Conservation (phyloP, 768 basidiomycete genomes). For the Punctularia strigosozonata region DNA sequence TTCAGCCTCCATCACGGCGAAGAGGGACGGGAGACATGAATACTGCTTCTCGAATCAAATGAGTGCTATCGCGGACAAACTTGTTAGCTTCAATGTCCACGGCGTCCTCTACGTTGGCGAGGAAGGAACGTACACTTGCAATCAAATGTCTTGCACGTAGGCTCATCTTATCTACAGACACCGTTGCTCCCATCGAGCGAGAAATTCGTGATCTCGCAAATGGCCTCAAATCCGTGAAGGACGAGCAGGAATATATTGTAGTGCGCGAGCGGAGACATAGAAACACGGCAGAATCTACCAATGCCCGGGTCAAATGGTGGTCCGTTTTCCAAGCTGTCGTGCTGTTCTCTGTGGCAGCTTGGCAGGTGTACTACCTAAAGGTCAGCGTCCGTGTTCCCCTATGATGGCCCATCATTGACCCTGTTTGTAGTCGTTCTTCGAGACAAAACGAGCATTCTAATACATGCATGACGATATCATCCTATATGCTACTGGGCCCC, state of each 20-base stretch:
- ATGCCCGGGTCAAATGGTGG: constrained; percentile 98
- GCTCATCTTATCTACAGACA: constrained; percentile 34
- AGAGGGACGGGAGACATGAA: constrained; percentile 77
- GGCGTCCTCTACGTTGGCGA: constrained; percentile 91
- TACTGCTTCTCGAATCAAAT: constrained; percentile 99
- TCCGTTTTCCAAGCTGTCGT: constrained; percentile 84
- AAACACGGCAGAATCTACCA: constrained; percentile 89
- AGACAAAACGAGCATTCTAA: constrained; percentile 83
- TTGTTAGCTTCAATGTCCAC: constrained; percentile 97
- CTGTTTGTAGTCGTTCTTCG: constrained; percentile 63
- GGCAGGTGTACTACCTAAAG: constrained; percentile 98
- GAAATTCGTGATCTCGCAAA: constrained; percentile 82
- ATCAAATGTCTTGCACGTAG: constrained; percentile 1
- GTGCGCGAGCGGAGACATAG: constrained; percentile 87
- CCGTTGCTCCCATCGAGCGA: constrained; percentile 90
- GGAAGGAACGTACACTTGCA: constrained; percentile 45
- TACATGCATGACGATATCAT: too few species aligned
- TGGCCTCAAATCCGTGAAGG: constrained; percentile 82
- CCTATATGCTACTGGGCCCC: too few species aligned
- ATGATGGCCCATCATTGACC: constrained; percentile 5
- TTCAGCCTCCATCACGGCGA: constrained; percentile 76
- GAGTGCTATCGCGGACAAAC: constrained; percentile 93
- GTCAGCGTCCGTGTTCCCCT: constrained; percentile 22
- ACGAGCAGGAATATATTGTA: constrained; percentile 98
- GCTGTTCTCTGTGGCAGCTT: constrained; percentile 81